These are phyloP conservation scores for Fagopyrum tataricum DNA, from an alignment of 148 eudicot genomes.

Conservation along the genomic window DNA sequence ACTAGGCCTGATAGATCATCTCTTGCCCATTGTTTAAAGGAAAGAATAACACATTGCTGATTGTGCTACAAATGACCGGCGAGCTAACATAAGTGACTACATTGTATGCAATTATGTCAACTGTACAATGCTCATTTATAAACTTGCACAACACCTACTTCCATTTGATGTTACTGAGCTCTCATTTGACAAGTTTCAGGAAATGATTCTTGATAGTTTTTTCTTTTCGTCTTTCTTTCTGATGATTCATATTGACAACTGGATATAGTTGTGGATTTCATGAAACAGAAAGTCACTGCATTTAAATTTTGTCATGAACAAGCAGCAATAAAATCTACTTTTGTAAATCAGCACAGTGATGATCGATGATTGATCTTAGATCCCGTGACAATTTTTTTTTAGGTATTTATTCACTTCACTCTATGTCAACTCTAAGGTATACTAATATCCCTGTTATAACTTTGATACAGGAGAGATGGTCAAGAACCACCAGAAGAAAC, in stretches of 20 bases:
- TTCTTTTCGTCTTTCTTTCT: neutral
- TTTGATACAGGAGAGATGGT: slow-evolving; percentile 8
- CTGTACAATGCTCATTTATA: neutral
- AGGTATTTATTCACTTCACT: neutral
- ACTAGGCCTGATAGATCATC: neutral
- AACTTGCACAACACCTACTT: neutral
- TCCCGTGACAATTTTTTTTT: neutral
- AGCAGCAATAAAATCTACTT: neutral
- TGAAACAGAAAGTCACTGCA: too few species aligned
- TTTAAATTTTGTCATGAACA: neutral
- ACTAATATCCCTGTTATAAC: neutral
- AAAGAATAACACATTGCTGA: neutral
- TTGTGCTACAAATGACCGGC: neutral
- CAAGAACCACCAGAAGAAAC: slow-evolving; percentile 2
- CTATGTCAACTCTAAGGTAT: neutral
- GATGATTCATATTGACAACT: neutral
- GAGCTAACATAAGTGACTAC: neutral
- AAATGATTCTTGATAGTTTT: neutral
- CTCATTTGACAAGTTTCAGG: neutral
- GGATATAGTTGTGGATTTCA: neutral
- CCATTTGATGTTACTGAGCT: neutral
- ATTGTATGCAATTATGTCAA: neutral
- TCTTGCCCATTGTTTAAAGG: neutral
- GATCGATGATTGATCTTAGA: neutral
- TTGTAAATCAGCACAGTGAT: neutral